phyloP scores from a whole-genome alignment of 2,329 filamentous ascomycete species.

The Metarhizium robertsii region DNA sequence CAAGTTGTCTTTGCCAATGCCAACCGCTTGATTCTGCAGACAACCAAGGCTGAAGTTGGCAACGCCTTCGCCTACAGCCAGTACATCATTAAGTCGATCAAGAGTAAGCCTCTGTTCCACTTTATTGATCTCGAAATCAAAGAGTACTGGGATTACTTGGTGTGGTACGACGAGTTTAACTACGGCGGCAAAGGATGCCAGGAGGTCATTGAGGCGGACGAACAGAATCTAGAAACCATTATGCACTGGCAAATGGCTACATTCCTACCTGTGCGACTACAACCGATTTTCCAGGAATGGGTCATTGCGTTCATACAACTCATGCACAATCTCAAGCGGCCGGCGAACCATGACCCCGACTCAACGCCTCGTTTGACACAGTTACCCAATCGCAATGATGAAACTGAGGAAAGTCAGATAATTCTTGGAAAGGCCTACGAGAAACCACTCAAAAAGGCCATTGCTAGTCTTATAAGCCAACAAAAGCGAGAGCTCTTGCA shows the following conservation, averaged over 20 bases:
- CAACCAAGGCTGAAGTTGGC: constrained; percentile 90
- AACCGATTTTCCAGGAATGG: constrained; percentile 84
- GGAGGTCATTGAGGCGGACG: constrained; percentile 62
- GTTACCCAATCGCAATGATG: constrained; percentile 46
- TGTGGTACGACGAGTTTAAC: constrained; percentile 99
- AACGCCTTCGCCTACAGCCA: constrained; percentile 96
- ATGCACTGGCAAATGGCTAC: constrained; percentile 98
- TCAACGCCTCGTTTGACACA: constrained; percentile 49
- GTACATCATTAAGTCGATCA: constrained; percentile 96
- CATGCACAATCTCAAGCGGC: constrained; percentile 81
- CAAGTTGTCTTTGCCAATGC: constrained; percentile 92
- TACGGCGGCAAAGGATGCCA: constrained; percentile 91
- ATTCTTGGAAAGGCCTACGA: constrained; percentile 78
- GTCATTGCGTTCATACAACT: constrained; percentile 89
- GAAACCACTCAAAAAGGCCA: constrained; percentile 83
- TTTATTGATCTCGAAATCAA: constrained; percentile 96
- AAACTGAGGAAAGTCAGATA: constrained; percentile 51
- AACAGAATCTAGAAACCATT: constrained; percentile 76
- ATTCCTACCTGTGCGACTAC: constrained; percentile 72
- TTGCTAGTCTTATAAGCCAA: constrained; percentile 68
- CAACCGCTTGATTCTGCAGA: constrained; percentile 84
- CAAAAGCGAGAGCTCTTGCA: constrained; percentile 87
- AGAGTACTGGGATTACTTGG: constrained; percentile 98
- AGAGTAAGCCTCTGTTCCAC: constrained; percentile 88
- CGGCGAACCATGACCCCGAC: constrained; percentile 39